phyloP scores from a whole-genome alignment of 1,284 basidiomycete species.

The Ceratobasidium sp. region DNA sequence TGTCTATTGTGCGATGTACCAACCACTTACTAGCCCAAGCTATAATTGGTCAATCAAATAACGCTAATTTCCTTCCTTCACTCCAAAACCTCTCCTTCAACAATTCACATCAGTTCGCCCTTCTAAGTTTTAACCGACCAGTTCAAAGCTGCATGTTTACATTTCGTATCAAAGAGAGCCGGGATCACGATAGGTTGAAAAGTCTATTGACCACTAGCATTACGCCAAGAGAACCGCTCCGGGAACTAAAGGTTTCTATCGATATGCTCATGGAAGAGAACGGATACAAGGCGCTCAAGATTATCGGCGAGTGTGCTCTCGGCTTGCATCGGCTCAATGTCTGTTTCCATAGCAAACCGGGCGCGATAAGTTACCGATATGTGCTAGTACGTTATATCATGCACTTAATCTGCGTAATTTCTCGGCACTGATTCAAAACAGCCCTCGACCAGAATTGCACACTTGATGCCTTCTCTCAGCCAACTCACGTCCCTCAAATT shows the following conservation, averaged over 20 bases:
- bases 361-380: no score
- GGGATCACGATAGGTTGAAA: constrained; percentile 4
- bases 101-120: constrained; percentile 16
- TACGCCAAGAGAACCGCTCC: background rate
- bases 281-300: background rate
- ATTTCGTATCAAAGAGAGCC: background rate
- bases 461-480: background rate
- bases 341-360: background rate
- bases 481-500: constrained; percentile 28
- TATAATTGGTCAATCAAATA: constrained; percentile 6
- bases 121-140: background rate
- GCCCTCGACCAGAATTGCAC: background rate
- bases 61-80: constrained; percentile 26
- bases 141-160: constrained; percentile 18
- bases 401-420: background rate
- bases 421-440: background rate
- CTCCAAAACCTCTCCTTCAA: constrained; percentile 36
- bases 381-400: background rate
- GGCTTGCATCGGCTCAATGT: constrained; percentile 6
- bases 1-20: constrained; percentile 18
- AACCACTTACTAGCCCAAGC: background rate
- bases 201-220: background rate
- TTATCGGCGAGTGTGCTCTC: constrained; percentile 1
- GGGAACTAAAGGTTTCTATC: constrained; percentile 14
- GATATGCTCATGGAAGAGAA: background rate